These are phyloP conservation scores for Coemansia sp. DNA, from an alignment of 192 early-diverging fungal genomes.

Conservation along the genomic window DNA sequence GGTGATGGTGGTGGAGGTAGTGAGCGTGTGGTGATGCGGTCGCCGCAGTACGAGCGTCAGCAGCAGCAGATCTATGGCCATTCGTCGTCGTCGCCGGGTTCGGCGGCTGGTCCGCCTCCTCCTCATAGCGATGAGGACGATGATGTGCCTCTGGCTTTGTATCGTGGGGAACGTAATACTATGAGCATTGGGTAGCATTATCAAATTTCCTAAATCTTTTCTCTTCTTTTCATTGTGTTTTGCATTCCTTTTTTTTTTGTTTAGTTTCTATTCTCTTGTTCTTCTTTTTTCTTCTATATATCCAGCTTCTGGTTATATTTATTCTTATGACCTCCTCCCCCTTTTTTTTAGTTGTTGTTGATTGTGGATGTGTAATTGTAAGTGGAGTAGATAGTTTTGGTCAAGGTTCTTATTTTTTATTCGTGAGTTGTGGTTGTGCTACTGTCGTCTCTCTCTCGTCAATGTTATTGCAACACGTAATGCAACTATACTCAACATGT, in stretches of 20 bases:
- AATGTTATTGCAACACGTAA: no score
- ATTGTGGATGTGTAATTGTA: no score
- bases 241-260: slow-evolving; percentile 6
- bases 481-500: no score
- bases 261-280: slow-evolving; percentile 16
- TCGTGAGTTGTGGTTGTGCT: no score
- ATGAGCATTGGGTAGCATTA: slow-evolving; percentile 40
- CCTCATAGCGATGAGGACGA: slow-evolving; percentile 62
- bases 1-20: slow-evolving; percentile 12
- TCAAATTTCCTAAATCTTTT: no score
- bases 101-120: slow-evolving; percentile 1
- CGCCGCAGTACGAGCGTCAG: slow-evolving; percentile 57
- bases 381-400: no score
- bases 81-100: slow-evolving; percentile 7
- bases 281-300: slow-evolving; percentile 10
- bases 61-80: slow-evolving; percentile 57
- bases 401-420: no score
- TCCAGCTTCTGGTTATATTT: neutral
- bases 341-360: neutral
- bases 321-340: neutral
- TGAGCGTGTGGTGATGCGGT: slow-evolving; percentile 49
- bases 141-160: slow-evolving; percentile 66
- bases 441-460: no score
- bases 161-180: slow-evolving; percentile 55
- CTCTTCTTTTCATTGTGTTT: neutral